Conservation (phyloP, 805 yeast genomes). For the Candida multigemmis region DNA sequence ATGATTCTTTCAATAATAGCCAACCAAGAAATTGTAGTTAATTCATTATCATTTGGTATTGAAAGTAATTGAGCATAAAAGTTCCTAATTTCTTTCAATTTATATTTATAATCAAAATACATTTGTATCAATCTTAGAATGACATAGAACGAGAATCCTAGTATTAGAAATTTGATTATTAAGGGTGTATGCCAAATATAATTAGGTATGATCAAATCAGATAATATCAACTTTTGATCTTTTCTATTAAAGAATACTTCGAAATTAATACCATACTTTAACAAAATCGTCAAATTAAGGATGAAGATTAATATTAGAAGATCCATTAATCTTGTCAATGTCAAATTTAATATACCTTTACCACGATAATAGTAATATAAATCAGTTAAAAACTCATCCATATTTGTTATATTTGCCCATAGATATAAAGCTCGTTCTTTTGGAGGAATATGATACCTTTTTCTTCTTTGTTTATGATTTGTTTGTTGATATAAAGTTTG, state of each 20-base stretch:
- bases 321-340: constrained; percentile 57
- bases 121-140: constrained; percentile 44
- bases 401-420: constrained; percentile 93
- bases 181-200: constrained; percentile 39
- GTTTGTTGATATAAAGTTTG: constrained; percentile 6
- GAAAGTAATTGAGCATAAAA: constrained; percentile 68
- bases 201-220: constrained; percentile 22
- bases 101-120: constrained; percentile 48
- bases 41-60: constrained; percentile 62
- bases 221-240: constrained; percentile 10
- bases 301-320: constrained; percentile 71
- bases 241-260: constrained; percentile 14
- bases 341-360: constrained; percentile 76
- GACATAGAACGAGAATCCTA: constrained; percentile 51
- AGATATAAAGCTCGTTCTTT: constrained; percentile 81
- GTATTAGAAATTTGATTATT: constrained; percentile 48
- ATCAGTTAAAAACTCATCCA: constrained; percentile 79
- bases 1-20: constrained; percentile 70
- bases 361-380: constrained; percentile 79
- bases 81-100: constrained; percentile 63
- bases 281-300: constrained; percentile 66
- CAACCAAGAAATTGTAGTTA: constrained; percentile 92
- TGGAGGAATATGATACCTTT: constrained; percentile 25
- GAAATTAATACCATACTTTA: constrained; percentile 75
- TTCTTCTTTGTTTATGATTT: constrained; percentile 2